Conservation (phyloP, 2,329 filamentous ascomycete species). For the Zasmidium cellare region DNA sequence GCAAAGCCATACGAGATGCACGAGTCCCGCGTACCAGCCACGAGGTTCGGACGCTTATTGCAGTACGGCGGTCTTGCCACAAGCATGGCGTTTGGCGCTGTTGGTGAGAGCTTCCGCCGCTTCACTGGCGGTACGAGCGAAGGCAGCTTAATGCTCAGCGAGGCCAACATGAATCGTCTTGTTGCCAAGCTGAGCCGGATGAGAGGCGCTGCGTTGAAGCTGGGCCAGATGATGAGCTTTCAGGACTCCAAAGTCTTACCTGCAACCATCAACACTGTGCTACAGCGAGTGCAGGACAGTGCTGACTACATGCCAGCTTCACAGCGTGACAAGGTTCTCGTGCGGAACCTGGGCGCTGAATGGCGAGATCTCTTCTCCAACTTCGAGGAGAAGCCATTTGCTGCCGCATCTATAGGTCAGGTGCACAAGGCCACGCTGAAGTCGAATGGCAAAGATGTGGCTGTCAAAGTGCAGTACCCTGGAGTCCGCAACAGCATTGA, state of each 20-base stretch:
- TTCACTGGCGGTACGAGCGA: conserved; percentile 63
- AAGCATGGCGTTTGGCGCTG: conserved; percentile 91
- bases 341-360: conserved; percentile 72
- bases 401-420: conserved; percentile 94
- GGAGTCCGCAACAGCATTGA: conserved; percentile 95
- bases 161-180: conserved; percentile 87
- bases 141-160: conserved; percentile 83
- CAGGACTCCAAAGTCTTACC: conserved; percentile 97
- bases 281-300: conserved; percentile 92
- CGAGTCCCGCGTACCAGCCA: conserved; percentile 88
- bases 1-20: conserved; percentile 64
- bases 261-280: conserved; percentile 78
- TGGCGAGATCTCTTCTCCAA: conserved; percentile 82
- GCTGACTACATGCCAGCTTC: conserved; percentile 98
- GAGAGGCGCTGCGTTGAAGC: conserved; percentile 93
- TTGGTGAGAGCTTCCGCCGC: conserved; percentile 80
- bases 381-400: conserved; percentile 90
- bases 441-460: conserved; percentile 72
- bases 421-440: conserved; percentile 84
- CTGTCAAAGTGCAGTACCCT: conserved; percentile 96
- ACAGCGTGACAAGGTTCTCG: conserved; percentile 83
- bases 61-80: conserved; percentile 92
- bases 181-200: conserved; percentile 92
- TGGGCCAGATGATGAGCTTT: conserved; percentile 98
- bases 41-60: conserved; percentile 83